A percentile compares a stretch with the other conserved stretches of the same genome.
Evolutionary conservation across 164 flowering plant genomes (phyloP).

Genomic region (Macadamia tetraphylla): DNA sequence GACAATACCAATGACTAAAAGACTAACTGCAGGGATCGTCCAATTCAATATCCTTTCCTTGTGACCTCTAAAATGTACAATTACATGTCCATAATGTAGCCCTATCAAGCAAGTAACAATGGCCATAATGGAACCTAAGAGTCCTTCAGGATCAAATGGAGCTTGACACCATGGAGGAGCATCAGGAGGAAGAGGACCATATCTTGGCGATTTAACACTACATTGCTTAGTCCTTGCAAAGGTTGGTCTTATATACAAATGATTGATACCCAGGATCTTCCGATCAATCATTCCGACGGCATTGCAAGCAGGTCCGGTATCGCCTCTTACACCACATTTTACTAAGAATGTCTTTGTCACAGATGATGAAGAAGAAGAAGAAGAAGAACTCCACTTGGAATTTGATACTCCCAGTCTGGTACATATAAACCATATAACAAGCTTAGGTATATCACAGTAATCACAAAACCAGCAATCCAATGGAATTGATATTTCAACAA

Average conservation of each 20-base stretch:
- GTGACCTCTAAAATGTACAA: conserved; percentile 68
- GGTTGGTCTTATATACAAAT: conserved; percentile 49
- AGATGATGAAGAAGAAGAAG: not conserved
- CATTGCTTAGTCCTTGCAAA: conserved; percentile 66
- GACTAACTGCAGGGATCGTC: conserved; percentile 38
- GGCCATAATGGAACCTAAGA: conserved; percentile 69
- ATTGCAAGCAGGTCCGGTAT: conserved; percentile 80
- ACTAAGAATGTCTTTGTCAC: conserved; percentile 26
- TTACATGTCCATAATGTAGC: conserved; percentile 66
- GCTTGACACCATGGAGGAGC: conserved; percentile 93
- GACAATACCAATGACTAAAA: conserved; percentile 36
- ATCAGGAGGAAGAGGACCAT: conserved; percentile 64
- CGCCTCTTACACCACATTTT: conserved; percentile 67
- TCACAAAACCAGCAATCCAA: conserved; percentile 26
- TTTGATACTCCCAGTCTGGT: conserved; percentile 69
- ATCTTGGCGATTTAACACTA: conserved; percentile 64
- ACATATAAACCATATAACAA: conserved; percentile 64
- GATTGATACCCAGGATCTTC: conserved; percentile 54
- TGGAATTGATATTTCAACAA: too few relatives aligned
- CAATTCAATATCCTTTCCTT: conserved; percentile 49
- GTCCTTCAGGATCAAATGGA: conserved; percentile 88
- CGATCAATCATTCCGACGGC: conserved; percentile 82
- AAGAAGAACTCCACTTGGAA: conserved; percentile 25
- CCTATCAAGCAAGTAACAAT: conserved; percentile 72
- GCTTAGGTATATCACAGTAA: conserved; percentile 35